Evolutionary conservation across 306 rosid genomes (phyloP).

Genomic region (Fragaria ananassa): DNA sequence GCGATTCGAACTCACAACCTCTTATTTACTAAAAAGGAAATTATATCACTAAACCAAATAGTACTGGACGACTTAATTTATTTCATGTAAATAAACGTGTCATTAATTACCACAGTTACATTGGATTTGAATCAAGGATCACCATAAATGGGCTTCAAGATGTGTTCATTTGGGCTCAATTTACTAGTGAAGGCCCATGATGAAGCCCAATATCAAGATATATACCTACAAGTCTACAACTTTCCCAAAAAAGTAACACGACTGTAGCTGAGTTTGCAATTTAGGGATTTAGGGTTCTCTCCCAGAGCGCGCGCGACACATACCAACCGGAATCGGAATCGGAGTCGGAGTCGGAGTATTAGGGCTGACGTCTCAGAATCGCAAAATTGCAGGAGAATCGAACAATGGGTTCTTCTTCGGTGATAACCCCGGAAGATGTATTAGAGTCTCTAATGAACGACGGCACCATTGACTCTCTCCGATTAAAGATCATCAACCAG

Average conservation of each 20-base stretch:
- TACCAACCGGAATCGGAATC: neutral
- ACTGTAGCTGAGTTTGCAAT: neutral
- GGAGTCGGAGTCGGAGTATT: neutral
- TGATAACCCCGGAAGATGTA: constrained; percentile 80
- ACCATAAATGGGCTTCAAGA: neutral
- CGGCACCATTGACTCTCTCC: constrained; percentile 84
- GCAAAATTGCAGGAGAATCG: neutral
- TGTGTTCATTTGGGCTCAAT: neutral
- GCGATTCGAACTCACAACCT: too few relatives aligned
- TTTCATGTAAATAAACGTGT: too few relatives aligned
- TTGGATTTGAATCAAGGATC: too few relatives aligned
- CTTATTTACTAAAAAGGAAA: too few relatives aligned
- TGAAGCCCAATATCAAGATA: neutral
- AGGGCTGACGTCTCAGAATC: neutral
- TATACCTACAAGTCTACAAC: neutral
- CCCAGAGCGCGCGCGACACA: neutral
- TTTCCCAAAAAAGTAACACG: neutral
- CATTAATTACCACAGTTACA: too few relatives aligned
- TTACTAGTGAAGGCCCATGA: neutral
- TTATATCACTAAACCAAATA: too few relatives aligned
- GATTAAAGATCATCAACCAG: constrained; percentile 95
- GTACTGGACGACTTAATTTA: too few relatives aligned
- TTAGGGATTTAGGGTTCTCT: neutral
- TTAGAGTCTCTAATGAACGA: constrained; percentile 89
- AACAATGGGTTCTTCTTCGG: constrained; percentile 59